A percentile compares a stretch with the other conserved stretches of the same genome.
These are phyloP conservation scores for Rhizophagus clarus DNA, from an alignment of 192 early-diverging fungal species.

Conservation along the genomic window DNA sequence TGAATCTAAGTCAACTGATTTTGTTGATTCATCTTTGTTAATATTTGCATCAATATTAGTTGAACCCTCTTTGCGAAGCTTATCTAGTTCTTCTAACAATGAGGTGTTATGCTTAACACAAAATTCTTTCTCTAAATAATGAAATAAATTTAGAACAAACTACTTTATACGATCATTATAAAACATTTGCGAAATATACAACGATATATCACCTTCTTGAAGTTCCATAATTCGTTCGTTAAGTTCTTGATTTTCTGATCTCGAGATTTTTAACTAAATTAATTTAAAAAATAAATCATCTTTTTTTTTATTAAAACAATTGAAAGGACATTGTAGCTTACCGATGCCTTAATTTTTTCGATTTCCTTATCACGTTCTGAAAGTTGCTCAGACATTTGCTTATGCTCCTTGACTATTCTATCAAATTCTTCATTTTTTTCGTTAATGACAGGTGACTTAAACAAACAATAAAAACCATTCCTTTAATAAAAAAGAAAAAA, in stretches of 20 bases:
- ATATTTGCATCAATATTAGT: not conserved
- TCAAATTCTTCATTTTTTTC: not conserved
- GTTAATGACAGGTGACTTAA: not conserved
- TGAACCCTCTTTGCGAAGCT: not conserved
- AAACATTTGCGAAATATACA: not conserved
- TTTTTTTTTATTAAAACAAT: too few species aligned
- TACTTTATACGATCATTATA: not conserved
- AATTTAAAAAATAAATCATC: too few species aligned
- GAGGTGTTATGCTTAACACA: not conserved
- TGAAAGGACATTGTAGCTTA: not conserved
- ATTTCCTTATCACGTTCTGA: not conserved
- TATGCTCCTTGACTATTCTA: not conserved
- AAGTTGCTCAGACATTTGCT: not conserved
- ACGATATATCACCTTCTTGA: not conserved
- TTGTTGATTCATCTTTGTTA: not conserved
- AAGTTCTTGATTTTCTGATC: not conserved
- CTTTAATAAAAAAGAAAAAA: not conserved
- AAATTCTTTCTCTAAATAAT: slow-evolving; percentile 9
- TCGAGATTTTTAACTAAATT: not conserved
- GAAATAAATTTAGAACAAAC: not conserved
- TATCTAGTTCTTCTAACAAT: not conserved
- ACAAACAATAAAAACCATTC: not conserved
- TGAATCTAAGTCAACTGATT: not conserved
- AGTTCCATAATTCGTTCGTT: not conserved
- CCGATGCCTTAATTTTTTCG: not conserved